Conservation (phyloP, 441 rosid genomes). For the Populus tomentosa region DNA sequence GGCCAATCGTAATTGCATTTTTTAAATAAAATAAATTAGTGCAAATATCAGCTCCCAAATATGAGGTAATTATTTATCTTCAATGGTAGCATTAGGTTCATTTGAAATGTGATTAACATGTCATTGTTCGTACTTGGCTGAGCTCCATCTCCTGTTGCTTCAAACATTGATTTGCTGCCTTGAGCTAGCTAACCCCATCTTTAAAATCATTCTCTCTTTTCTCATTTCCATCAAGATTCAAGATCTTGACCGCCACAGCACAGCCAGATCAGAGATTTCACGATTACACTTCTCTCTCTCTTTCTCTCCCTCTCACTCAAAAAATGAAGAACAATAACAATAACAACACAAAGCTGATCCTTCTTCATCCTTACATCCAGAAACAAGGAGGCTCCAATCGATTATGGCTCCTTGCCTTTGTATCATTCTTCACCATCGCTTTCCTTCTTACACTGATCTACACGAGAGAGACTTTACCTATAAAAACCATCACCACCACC, state of each 20-base stretch:
- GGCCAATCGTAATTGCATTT: constrained; percentile 18
- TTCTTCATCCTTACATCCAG: constrained; percentile 87
- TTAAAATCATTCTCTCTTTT: constrained; percentile 33
- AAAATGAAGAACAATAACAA: constrained; percentile 49
- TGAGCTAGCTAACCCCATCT: constrained; percentile 18
- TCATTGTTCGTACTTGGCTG: constrained; percentile 31
- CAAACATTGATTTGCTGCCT: constrained; percentile 10
- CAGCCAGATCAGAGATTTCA: neutral
- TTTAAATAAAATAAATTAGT: too few relatives aligned
- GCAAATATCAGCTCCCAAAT: neutral
- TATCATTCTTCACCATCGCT: constrained; percentile 75
- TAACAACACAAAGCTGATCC: constrained; percentile 77
- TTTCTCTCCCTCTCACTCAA: too few relatives aligned
- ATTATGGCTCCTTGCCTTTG: constrained; percentile 76
- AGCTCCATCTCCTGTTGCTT: constrained; percentile 12
- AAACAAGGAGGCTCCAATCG: constrained; percentile 83
- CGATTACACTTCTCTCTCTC: neutral
- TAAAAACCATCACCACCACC: constrained; percentile 20
- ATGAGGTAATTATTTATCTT: constrained; percentile 14
- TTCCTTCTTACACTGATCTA: constrained; percentile 75
- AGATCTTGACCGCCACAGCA: constrained; percentile 16
- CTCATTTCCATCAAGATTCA: constrained; percentile 25
- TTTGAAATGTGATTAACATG: constrained; percentile 17
- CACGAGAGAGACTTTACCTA: constrained; percentile 53
- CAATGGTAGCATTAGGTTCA: constrained; percentile 21